These are phyloP conservation scores for Huntiella bhutanensis DNA, from an alignment of 2,329 filamentous ascomycete species.

Conservation along the genomic window DNA sequence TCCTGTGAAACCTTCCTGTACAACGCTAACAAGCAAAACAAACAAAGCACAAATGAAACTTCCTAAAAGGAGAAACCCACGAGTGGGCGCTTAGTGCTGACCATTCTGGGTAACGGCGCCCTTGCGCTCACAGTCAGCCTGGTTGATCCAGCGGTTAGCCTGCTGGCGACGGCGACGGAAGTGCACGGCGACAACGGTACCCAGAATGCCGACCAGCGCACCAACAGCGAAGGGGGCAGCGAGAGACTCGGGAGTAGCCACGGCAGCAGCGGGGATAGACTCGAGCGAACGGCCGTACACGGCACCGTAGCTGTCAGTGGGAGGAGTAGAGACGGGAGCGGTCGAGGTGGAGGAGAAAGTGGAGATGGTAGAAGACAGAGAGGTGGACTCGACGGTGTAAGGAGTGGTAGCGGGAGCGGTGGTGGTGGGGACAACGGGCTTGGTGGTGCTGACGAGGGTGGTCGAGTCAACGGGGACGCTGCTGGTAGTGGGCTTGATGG, in stretches of 20 bases:
- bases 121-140: slow-evolving; percentile 1
- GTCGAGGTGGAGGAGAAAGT: neutral
- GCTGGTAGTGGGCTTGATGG: neutral
- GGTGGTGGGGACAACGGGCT: neutral
- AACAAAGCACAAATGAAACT: no score
- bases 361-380: no score
- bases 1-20: no score
- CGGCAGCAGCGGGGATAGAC: neutral
- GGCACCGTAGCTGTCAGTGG: neutral
- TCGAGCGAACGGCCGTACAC: neutral
- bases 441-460: neutral
- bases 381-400: neutral
- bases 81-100: no score
- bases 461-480: neutral
- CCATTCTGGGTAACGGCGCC: neutral
- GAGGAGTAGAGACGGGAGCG: neutral
- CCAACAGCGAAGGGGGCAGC: slow-evolving; percentile 1
- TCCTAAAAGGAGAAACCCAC: no score
- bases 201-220: neutral
- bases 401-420: neutral
- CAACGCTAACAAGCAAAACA: no score
- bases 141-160: slow-evolving; percentile 2
- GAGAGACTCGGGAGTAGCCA: neutral
- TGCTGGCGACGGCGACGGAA: slow-evolving; percentile 1
- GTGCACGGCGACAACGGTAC: slow-evolving; percentile 1